These are phyloP conservation scores for Ophiorrhiza pumila DNA, from an alignment of 257 asterid genomes.

Conservation along the genomic window DNA sequence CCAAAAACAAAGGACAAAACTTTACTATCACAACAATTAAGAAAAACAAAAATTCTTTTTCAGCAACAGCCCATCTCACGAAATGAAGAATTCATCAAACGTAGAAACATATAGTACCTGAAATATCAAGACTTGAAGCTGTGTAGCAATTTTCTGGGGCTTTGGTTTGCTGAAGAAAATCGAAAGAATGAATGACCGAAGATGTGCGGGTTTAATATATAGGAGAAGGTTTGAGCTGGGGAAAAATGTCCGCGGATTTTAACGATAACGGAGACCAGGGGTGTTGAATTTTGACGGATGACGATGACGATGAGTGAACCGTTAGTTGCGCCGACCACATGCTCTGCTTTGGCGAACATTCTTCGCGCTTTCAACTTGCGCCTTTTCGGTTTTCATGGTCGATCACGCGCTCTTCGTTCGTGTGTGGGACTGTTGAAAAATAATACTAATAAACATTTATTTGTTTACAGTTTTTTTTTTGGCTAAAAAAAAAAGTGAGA, in stretches of 20 bases:
- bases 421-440: neutral
- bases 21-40: neutral
- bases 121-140: neutral
- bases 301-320: conserved; percentile 21
- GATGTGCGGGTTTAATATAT: conserved; percentile 14
- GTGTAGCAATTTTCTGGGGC: neutral
- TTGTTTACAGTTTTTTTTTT: too few relatives aligned
- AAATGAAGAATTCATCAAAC: neutral
- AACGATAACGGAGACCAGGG: conserved; percentile 24
- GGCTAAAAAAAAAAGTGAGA: too few relatives aligned
- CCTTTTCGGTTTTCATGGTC: neutral
- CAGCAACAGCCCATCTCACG: neutral
- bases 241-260: neutral
- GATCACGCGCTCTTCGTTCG: conserved; percentile 8
- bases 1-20: conserved; percentile 7
- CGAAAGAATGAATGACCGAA: neutral
- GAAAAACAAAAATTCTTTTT: neutral
- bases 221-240: neutral
- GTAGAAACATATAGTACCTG: conserved; percentile 7
- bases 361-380: conserved; percentile 1
- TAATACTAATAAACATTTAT: too few relatives aligned
- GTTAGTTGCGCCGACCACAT: conserved; percentile 28
- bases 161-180: conserved; percentile 6
- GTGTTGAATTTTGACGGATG: conserved; percentile 23
- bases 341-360: conserved; percentile 20